Percentiles rank a stretch among this genome's conserved stretches.
phyloP scores from a whole-genome alignment of 192 early-diverging fungal genomes.

The Linnemannia schmuckeri region DNA sequence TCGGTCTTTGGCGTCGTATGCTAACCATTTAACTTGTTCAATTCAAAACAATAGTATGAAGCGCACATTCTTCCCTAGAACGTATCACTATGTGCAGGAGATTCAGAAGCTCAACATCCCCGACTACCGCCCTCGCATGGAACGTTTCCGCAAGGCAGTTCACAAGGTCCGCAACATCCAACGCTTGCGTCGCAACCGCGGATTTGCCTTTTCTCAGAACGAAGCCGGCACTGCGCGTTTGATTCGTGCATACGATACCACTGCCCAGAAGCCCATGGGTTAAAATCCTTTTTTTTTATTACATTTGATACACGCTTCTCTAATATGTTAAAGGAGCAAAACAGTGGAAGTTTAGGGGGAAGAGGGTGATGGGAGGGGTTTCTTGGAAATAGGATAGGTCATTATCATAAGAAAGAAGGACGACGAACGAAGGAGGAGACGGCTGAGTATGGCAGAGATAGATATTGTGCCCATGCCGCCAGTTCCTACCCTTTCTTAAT shows the following conservation, averaged over 20 bases:
- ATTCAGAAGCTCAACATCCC: slow-evolving; percentile 99
- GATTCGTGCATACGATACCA: slow-evolving; percentile 71
- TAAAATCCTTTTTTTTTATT: slow-evolving; percentile 27
- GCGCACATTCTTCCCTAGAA: slow-evolving; percentile 82
- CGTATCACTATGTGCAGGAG: slow-evolving; percentile 98
- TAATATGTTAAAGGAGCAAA: neutral
- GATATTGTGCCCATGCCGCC: neutral
- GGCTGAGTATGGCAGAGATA: neutral
- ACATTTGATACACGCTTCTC: slow-evolving; percentile 4
- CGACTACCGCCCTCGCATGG: slow-evolving; percentile 97
- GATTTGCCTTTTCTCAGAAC: slow-evolving; percentile 98
- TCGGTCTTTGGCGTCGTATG: neutral
- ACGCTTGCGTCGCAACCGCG: slow-evolving; percentile 90
- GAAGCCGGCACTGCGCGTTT: slow-evolving; percentile 80
- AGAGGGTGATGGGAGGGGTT: neutral
- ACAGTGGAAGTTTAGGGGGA: neutral
- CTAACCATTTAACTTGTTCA: neutral
- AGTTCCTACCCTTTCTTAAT: neutral
- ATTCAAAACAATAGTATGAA: slow-evolving; percentile 63
- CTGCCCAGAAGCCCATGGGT: slow-evolving; percentile 66
- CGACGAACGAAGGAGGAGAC: neutral
- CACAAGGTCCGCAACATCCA: slow-evolving; percentile 96
- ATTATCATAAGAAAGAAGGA: neutral
- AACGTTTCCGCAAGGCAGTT: slow-evolving; percentile 98
- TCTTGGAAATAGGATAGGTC: neutral